Base-by-base conservation (phyloP, 2,329 filamentous ascomycete genomes). In the Pseudogymnoascus sp. region DNA sequence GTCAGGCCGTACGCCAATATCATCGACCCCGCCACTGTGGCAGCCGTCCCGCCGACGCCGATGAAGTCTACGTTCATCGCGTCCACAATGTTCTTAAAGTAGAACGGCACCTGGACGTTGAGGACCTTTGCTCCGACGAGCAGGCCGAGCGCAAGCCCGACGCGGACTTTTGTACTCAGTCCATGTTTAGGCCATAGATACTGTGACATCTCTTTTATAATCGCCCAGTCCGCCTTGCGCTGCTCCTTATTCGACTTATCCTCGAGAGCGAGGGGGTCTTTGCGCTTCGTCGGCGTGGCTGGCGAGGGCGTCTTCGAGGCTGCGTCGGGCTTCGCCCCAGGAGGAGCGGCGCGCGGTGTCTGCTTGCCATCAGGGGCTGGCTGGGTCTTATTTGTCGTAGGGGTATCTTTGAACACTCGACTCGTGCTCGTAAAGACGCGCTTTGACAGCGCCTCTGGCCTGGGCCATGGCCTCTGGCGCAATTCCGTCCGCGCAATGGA, bases 41-140 rank as follows among this genome's bases (percentile, higher is more conserved):
- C 90, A 29, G 91, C 93, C 0, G 92, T 96, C 6, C 92, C 93
- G n/a, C 92, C 93, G 5, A 90, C 78, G 14, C 88, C 82, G n/a
- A 85, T 83, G 73, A 96, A 87, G 75, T 99, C 95, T 69, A 99
- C 84, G 74, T 99, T 99, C 91, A 99, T 96, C 19, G 91, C 87
- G 75, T 99, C 96, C 44, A 99, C 91, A 67, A 99, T 97, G 75
- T 80, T 93, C 81, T 97, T 97, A 81, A 99, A 99, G 80, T 97
- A 99, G 74, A 99, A 99, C 0, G 95, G 95, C 56, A 99, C 91
- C 78, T 99, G 92, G 14, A 99, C 95, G 75, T 97, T 99, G 72
- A 99, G 81, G 59, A 96, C 86, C 82, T 99, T 99, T 73, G 92
- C 91, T 64, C 93, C 91, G 21, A 99, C 78, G 38, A 99, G 82